Evolutionary conservation across 306 rosid species (phyloP).

Genomic region (Medicago lupulina): DNA sequence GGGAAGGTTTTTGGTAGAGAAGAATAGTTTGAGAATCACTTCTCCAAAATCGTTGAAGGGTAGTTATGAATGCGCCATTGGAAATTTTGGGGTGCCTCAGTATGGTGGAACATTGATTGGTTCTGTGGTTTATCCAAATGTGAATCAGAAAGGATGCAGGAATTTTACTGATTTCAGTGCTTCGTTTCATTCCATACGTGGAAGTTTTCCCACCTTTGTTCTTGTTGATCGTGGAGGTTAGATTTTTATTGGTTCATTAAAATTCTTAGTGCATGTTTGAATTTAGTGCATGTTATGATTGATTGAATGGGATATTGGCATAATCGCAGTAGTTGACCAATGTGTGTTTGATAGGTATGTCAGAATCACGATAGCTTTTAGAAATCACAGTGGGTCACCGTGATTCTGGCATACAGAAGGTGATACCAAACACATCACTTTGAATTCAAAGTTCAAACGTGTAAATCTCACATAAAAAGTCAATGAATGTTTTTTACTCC

Average conservation of each 20-base stretch:
- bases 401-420: too few relatives aligned
- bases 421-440: too few relatives aligned
- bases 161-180: slow-evolving; percentile 58
- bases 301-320: too few relatives aligned
- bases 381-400: too few relatives aligned
- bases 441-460: too few relatives aligned
- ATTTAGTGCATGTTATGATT: too few relatives aligned
- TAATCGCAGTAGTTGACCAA: too few relatives aligned
- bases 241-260: slow-evolving; percentile 14
- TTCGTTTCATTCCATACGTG: slow-evolving; percentile 72
- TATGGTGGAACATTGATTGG: slow-evolving; percentile 95
- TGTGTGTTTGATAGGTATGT: too few relatives aligned
- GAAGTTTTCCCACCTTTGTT: slow-evolving; percentile 77
- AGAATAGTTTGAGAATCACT: slow-evolving; percentile 81
- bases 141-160: slow-evolving; percentile 79
- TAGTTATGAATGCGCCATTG: slow-evolving; percentile 84
- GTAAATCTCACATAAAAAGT: too few relatives aligned
- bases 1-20: slow-evolving; percentile 92
- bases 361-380: too few relatives aligned
- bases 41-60: slow-evolving; percentile 72
- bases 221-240: slow-evolving; percentile 95
- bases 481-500: too few relatives aligned
- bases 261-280: slow-evolving; percentile 6
- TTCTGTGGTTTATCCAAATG: slow-evolving; percentile 69
- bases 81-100: slow-evolving; percentile 93